Evolutionary conservation across 306 rosid species (phyloP).

Genomic region (Acacia acuminata): DNA sequence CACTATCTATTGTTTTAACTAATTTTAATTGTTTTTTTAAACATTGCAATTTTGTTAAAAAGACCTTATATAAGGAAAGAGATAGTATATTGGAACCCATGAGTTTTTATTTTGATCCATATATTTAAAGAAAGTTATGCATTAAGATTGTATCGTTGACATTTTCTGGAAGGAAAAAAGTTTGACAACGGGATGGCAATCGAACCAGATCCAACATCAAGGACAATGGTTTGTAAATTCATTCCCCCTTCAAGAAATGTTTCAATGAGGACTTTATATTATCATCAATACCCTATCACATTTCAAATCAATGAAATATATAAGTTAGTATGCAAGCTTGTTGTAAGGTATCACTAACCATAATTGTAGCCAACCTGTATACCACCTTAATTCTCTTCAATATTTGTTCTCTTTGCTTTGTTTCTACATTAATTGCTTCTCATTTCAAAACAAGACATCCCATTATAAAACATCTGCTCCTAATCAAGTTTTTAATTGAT

Average conservation of each 20-base stretch:
- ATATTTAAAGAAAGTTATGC: too few relatives aligned
- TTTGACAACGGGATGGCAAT: conserved; percentile 81
- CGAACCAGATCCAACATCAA: conserved; percentile 85
- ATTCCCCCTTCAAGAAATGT: conserved; percentile 91
- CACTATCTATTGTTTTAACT: too few relatives aligned
- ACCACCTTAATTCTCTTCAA: background rate
- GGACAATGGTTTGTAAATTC: conserved; percentile 95
- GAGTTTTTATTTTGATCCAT: too few relatives aligned
- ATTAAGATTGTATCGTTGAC: too few relatives aligned
- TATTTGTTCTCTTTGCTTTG: conserved; percentile 4
- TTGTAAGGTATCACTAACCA: background rate
- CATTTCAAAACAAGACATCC: conserved; percentile 6
- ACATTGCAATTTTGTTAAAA: too few relatives aligned
- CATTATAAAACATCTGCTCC: background rate
- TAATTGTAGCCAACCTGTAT: conserved; percentile 27
- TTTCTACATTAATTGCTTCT: background rate
- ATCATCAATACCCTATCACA: conserved; percentile 76
- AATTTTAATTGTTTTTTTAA: too few relatives aligned
- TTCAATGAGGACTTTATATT: conserved; percentile 86
- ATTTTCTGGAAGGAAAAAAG: too few relatives aligned
- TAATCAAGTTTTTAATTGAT: conserved; percentile 19
- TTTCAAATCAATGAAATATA: conserved; percentile 26
- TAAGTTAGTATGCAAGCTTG: conserved; percentile 19
- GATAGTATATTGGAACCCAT: too few relatives aligned
- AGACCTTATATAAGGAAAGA: too few relatives aligned